Base-by-base conservation (phyloP, 2,329 filamentous ascomycete species). In the Colletotrichum sp. region DNA sequence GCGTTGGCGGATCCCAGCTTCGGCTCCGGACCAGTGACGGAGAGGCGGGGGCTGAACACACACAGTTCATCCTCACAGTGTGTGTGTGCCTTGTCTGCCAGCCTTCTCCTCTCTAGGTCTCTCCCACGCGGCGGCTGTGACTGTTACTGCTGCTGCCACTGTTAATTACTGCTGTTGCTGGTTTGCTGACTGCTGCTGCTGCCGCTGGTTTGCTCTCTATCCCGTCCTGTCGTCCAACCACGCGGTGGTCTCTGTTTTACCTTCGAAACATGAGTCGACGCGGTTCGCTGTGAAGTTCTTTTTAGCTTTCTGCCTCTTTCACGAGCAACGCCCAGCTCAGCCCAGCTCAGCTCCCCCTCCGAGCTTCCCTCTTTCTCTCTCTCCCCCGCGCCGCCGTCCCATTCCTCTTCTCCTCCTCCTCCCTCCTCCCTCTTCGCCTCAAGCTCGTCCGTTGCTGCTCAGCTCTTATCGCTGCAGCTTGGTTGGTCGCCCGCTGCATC, bases 11-110 rank as follows among this genome's bases (percentile, higher is more conserved):
- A 34, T 7, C 48, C 16, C 4, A n/a, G 18, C 21, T 48, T 73
- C 73, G 70, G 73, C 70, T 73, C 73, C 73, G 73, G 70, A 73
- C 70, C 73, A 75, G 70, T 73, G 73, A 75, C 73, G 73, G 73
- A 63, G 34, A 64, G 43, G 73, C 43, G 70, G 73, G 69, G 73
- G 26, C 18, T 73, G 57, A 68, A 57, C 24, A 34, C 30, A 52
- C 70, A 75, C 70, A 75, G 73, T 75, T 70, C 32, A 61, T 48
- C 18, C 43, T 48, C 43, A 48, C 43, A 48, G 43, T 48, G 43
- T 21, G 34, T 24, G 21, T 7, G 43, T 28, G n/a, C 48, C 65
- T 18, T 28, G 48, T n/a, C 26, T 34, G 43, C 43, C 68, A 72
- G 61, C 69, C 68, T 67, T 55, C 59, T 24, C 48, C 26, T 28